Percentiles rank a stretch among this genome's conserved stretches.
These are phyloP conservation scores for Daedaleopsis nitida DNA, from an alignment of 768 basidiomycete genomes.

Conservation along the genomic window DNA sequence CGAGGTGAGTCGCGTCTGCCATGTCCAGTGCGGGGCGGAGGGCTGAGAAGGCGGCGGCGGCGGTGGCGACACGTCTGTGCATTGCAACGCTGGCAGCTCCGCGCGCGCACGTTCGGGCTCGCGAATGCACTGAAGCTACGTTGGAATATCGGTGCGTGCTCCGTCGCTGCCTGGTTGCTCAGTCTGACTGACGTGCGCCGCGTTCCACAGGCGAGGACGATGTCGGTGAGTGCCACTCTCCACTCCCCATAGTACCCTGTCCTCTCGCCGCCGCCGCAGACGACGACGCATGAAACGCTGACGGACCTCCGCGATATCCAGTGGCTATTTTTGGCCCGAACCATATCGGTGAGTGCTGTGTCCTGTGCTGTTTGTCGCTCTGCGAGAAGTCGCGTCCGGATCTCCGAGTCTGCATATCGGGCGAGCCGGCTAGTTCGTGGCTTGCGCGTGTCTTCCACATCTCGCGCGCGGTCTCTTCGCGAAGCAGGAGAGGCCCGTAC, in stretches of 20 bases:
- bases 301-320: constrained; percentile 25
- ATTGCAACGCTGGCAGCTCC: constrained; percentile 31
- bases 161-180: too few relatives aligned
- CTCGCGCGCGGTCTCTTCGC: neutral
- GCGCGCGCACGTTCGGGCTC: constrained; percentile 47
- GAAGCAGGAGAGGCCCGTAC: neutral
- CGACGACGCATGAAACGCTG: neutral
- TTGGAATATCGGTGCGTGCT: constrained; percentile 44
- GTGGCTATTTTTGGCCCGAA: constrained; percentile 52
- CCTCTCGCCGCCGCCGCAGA: neutral
- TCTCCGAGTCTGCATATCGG: neutral
- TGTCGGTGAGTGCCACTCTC: constrained; percentile 43
- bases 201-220: constrained; percentile 44
- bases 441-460: too few relatives aligned
- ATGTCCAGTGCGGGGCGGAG: neutral
- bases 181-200: neutral
- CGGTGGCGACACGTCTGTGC: constrained; percentile 19
- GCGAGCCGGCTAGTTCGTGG: too few relatives aligned
- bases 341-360: constrained; percentile 11
- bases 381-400: neutral
- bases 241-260: neutral
- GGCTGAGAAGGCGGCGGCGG: neutral
- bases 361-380: neutral
- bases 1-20: constrained; percentile 37
- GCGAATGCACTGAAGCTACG: constrained; percentile 47